phyloP scores from a whole-genome alignment of 306 rosid genomes.

The Cicer pinnatifidum region DNA sequence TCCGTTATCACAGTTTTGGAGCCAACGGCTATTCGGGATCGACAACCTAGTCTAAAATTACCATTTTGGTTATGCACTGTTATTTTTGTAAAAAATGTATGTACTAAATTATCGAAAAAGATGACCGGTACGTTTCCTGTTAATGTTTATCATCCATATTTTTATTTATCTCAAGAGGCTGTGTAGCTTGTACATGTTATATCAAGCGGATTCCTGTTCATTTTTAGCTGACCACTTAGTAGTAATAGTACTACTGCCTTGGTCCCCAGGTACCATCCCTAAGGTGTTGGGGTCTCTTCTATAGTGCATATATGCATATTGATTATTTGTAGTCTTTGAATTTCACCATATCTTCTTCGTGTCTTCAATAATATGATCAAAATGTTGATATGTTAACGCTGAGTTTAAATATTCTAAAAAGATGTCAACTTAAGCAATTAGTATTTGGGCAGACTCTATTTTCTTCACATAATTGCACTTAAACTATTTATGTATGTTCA shows the following conservation, averaged over 20 bases:
- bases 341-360: background rate
- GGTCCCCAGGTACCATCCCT: background rate
- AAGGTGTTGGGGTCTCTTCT: background rate
- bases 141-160: background rate
- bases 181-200: background rate
- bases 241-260: background rate
- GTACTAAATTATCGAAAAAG: background rate
- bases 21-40: background rate
- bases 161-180: background rate
- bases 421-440: conserved; percentile 28
- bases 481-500: conserved; percentile 51
- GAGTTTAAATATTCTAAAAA: conserved; percentile 18
- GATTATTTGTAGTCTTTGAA: background rate
- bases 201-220: background rate
- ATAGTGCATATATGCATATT: conserved; percentile 1
- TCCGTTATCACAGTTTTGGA: background rate
- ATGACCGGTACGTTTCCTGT: background rate
- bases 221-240: background rate
- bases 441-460: conserved; percentile 27
- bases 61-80: background rate
- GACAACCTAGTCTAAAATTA: background rate
- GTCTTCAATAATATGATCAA: conserved; percentile 25
- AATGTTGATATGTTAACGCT: background rate
- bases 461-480: conserved; percentile 6
- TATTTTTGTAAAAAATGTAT: background rate